phyloP scores from a whole-genome alignment of 176 grass and related monocot genomes.

The Musa acuminata region DNA sequence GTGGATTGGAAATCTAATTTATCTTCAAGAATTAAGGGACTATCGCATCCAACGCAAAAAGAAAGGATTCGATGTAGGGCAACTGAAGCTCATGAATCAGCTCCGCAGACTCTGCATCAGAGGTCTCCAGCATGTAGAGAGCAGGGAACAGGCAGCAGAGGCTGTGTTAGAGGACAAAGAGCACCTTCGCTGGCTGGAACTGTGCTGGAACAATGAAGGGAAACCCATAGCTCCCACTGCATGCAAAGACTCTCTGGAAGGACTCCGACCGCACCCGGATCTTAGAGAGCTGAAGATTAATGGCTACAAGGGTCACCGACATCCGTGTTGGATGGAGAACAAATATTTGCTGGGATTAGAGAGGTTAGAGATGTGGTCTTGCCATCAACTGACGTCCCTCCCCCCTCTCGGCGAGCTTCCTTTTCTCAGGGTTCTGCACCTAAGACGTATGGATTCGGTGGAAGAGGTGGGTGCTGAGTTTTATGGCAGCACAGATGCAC shows the following conservation, averaged over 20 bases:
- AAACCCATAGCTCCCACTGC: too few relatives aligned
- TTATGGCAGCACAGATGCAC: constrained; percentile 26
- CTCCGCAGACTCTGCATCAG: constrained; percentile 54
- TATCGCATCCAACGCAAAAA: constrained; percentile 27
- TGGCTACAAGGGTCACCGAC: constrained; percentile 22
- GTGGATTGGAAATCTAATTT: constrained; percentile 47
- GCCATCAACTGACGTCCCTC: constrained; percentile 19
- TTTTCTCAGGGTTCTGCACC: constrained; percentile 26
- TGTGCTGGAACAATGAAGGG: too few relatives aligned
- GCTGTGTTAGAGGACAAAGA: constrained; percentile 47
- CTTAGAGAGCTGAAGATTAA: constrained; percentile 35
- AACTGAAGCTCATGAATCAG: constrained; percentile 28
- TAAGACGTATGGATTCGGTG: constrained; percentile 32
- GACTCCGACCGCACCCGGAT: constrained; percentile 36
- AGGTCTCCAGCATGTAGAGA: constrained; percentile 42
- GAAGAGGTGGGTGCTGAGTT: constrained; percentile 23
- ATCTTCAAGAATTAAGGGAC: constrained; percentile 59
- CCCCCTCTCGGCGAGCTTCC: constrained; percentile 50
- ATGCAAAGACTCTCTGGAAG: constrained; percentile 20
- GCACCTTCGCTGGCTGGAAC: neutral
- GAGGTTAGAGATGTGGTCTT: constrained; percentile 21
- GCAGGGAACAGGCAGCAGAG: constrained; percentile 30
- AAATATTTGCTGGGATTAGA: constrained; percentile 15
- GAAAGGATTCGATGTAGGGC: constrained; percentile 37
- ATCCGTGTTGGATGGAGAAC: constrained; percentile 35